Percentiles rank a stretch among this genome's conserved stretches.
Evolutionary conservation across 495 filamentous ascomycete species (phyloP).

Genomic region (Massariosphaeria phaeospora): DNA sequence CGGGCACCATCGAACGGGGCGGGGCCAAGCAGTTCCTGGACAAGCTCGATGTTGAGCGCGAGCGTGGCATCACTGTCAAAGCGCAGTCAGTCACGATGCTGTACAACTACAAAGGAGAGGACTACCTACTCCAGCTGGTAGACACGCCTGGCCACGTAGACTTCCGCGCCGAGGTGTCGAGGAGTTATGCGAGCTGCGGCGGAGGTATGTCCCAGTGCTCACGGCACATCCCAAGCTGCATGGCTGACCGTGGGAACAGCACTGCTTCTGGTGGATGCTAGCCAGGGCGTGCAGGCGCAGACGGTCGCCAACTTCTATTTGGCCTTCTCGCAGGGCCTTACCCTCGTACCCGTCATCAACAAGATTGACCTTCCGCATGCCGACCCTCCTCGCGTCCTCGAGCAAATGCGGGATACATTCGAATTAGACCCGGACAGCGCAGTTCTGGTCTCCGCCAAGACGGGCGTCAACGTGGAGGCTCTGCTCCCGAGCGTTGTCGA

Average conservation of each 20-base stretch:
- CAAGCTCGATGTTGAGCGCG: slow-evolving; percentile 92
- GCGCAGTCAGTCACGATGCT: slow-evolving; percentile 98
- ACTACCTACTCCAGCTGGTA: slow-evolving; percentile 91
- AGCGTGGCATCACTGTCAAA: slow-evolving; percentile 96
- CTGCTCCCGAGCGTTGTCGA: slow-evolving; percentile 81
- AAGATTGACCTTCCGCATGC: slow-evolving; percentile 90
- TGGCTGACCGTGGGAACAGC: slow-evolving; percentile 45
- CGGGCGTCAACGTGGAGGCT: slow-evolving; percentile 75
- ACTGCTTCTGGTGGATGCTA: slow-evolving; percentile 85
- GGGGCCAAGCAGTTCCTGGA: slow-evolving; percentile 94
- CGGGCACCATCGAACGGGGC: slow-evolving; percentile 82
- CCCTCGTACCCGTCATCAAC: slow-evolving; percentile 88
- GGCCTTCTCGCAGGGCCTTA: slow-evolving; percentile 83
- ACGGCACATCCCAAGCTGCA: not conserved
- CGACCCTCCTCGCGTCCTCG: slow-evolving; percentile 75
- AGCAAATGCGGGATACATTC: slow-evolving; percentile 78
- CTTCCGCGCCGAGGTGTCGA: slow-evolving; percentile 90
- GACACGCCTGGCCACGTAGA: slow-evolving; percentile 98
- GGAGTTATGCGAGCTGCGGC: slow-evolving; percentile 92
- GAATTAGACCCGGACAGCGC: slow-evolving; percentile 79
- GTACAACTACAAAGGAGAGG: slow-evolving; percentile 75
- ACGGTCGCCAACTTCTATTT: slow-evolving; percentile 98
- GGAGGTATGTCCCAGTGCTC: slow-evolving; percentile 47
- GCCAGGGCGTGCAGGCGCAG: slow-evolving; percentile 88
- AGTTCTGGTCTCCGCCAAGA: slow-evolving; percentile 87